A percentile compares a stretch with the other conserved stretches of the same genome.
These are phyloP conservation scores for Leptographium lundbergii DNA, from an alignment of 2,329 filamentous ascomycete species.

Conservation along the genomic window DNA sequence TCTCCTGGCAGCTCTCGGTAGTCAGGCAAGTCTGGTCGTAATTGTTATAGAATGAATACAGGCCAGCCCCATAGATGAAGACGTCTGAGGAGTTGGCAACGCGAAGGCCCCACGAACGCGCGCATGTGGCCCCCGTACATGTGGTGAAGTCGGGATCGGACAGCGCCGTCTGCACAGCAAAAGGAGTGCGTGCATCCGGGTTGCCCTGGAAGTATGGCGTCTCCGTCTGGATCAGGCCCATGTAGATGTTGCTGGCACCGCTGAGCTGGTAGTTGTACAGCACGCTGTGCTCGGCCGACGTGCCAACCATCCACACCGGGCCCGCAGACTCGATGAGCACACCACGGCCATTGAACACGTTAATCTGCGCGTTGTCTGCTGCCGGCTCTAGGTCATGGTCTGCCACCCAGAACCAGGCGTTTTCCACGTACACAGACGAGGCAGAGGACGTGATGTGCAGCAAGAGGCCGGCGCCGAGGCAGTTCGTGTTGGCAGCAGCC, in stretches of 20 bases:
- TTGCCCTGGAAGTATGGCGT: slow-evolving; percentile 83
- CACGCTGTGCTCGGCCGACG: slow-evolving; percentile 52
- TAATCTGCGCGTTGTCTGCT: slow-evolving; percentile 59
- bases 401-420: slow-evolving; percentile 81
- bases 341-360: slow-evolving; percentile 80
- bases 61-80: slow-evolving; percentile 57
- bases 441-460: slow-evolving; percentile 50
- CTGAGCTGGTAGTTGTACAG: slow-evolving; percentile 77
- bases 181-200: slow-evolving; percentile 57
- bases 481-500: slow-evolving; percentile 40
- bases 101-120: slow-evolving; percentile 67
- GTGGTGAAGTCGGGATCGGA: slow-evolving; percentile 57
- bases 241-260: slow-evolving; percentile 66
- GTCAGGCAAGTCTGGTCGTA: slow-evolving; percentile 59
- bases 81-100: slow-evolving; percentile 54
- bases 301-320: slow-evolving; percentile 71
- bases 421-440: slow-evolving; percentile 66
- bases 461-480: slow-evolving; percentile 61
- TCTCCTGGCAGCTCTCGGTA: slow-evolving; percentile 59
- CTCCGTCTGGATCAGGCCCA: slow-evolving; percentile 78
- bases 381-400: slow-evolving; percentile 76
- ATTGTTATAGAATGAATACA: slow-evolving; percentile 79
- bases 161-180: slow-evolving; percentile 42
- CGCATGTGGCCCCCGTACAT: slow-evolving; percentile 42
- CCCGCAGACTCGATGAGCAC: slow-evolving; percentile 65